A percentile compares a stretch with the other conserved stretches of the same genome.
Conservation (phyloP, 495 filamentous ascomycete genomes). For the Geopyxis carbonaria region DNA sequence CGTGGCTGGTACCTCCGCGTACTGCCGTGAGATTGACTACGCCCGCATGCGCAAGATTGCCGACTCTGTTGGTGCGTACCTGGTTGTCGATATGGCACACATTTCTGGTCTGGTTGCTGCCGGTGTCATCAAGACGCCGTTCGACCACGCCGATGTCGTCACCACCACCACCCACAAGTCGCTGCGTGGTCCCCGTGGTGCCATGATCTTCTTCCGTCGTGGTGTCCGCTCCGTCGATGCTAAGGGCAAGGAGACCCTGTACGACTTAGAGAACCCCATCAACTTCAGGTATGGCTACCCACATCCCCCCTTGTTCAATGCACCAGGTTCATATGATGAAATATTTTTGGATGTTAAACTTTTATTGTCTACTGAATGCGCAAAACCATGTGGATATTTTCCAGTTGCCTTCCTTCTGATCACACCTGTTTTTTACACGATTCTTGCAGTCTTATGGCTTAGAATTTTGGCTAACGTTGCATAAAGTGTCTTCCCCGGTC, state of each 20-base stretch:
- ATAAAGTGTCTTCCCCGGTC: constrained; percentile 73
- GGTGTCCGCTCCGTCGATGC: constrained; percentile 74
- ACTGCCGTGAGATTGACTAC: constrained; percentile 97
- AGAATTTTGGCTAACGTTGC: constrained; percentile 3
- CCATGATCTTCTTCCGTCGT: constrained; percentile 99
- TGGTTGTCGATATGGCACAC: constrained; percentile 96
- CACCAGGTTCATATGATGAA: constrained; percentile 7
- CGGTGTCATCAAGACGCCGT: constrained; percentile 86
- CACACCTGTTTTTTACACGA: neutral
- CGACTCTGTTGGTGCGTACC: constrained; percentile 84
- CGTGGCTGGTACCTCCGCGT: constrained; percentile 94
- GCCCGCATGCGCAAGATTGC: constrained; percentile 89
- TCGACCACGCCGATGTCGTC: constrained; percentile 86
- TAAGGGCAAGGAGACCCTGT: constrained; percentile 84
- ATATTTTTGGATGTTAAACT: constrained; percentile 8
- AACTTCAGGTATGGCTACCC: constrained; percentile 44
- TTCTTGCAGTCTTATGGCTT: neutral
- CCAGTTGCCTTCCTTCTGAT: constrained; percentile 11
- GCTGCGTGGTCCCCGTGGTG: constrained; percentile 90
- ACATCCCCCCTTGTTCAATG: neutral
- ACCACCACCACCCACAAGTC: constrained; percentile 99
- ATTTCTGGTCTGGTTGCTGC: constrained; percentile 92
- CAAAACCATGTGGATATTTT: constrained; percentile 11
- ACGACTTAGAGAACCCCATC: constrained; percentile 89
- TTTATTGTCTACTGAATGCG: constrained; percentile 8